Evolutionary conservation across 2,329 filamentous ascomycete species (phyloP), one percentile per base, ranked within the genome.

Genomic region (Nothophoma quercina): DNA sequence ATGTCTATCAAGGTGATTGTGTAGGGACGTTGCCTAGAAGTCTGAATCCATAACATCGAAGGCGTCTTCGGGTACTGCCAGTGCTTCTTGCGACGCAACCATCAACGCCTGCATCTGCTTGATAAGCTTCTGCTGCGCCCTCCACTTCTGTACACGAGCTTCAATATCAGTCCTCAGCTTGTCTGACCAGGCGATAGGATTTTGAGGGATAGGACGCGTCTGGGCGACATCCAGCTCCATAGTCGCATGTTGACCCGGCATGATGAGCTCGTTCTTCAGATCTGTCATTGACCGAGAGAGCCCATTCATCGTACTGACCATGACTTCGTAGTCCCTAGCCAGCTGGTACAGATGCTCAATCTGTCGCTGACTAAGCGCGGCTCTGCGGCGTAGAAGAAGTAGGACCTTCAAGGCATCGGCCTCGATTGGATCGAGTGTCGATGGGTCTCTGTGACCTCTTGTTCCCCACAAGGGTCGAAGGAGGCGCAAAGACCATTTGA

Each of bases 121-220:
- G 10, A 69, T 48, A 1, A 54, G 49, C 0, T 44, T 36, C 33
- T 43, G 47, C 42, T 70, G 68, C 1, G 46, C 38, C 45, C 47
- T 60, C 70, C 70, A 71, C 28, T 51, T 64, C 19, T 28, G 32
- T 1, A 72, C 57, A 16, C 60, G 50, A 0, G 43, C 30, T 30
- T 66, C 63, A 13, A 66, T 58, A 10, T 7, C 30, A 0, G 7
- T 19, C 4, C 45, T 44, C 2, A 58, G 21, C 4, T 61, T 45
- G 13, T 71, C 67, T 7, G 53, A 51, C 70, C 70, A 72, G 6
- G 55, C 54, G 1, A 68, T 34, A 0, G 67, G 64, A 19, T 70
- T 67, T 7, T 23, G 12, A 0, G 59, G 45, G 7, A 69, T 10
- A n/a, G n/a, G n/a, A n/a, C 3, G 28, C 33, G 23, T 19, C 6